Evolutionary conservation across 805 yeast genomes (phyloP).

Genomic region (Monosporozyma yasuniensis): DNA sequence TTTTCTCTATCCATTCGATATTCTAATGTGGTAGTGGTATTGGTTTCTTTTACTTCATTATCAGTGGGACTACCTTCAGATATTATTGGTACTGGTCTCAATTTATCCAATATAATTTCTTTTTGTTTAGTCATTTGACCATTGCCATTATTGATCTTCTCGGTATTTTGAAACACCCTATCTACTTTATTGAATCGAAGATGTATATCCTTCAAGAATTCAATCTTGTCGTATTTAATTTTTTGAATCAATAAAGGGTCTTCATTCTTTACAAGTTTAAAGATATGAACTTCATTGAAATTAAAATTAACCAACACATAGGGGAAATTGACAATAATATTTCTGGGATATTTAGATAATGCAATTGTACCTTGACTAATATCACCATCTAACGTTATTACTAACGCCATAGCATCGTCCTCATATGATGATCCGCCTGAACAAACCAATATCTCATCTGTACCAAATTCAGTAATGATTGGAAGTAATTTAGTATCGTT

Average conservation of each 20-base stretch:
- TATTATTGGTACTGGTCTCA: conserved; percentile 17
- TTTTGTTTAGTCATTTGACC: conserved; percentile 1
- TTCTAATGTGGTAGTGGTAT: conserved; percentile 9
- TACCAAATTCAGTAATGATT: conserved; percentile 14
- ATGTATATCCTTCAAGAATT: conserved; percentile 1
- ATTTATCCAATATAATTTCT: conserved; percentile 15
- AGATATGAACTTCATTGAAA: conserved; percentile 4
- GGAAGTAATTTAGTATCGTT: conserved; percentile 13
- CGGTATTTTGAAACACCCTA: conserved; percentile 10
- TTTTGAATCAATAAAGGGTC: conserved; percentile 16
- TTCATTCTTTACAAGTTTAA: conserved; percentile 6
- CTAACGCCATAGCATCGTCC: conserved; percentile 26
- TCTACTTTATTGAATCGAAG: conserved; percentile 10
- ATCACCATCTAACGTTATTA: conserved; percentile 25
- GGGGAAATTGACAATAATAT: conserved; percentile 18
- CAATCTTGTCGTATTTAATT: background rate
- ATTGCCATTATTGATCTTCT: conserved; percentile 6
- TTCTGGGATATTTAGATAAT: conserved; percentile 21
- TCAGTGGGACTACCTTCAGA: conserved; percentile 5
- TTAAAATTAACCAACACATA: conserved; percentile 17
- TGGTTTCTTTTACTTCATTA: background rate
- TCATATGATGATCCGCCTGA: conserved; percentile 23
- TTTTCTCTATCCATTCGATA: conserved; percentile 22
- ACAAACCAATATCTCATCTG: conserved; percentile 18
- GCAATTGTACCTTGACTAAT: conserved; percentile 26